These are phyloP conservation scores for Toxoplasma gondii DNA, from an alignment of 169 alveolate species.

Conservation along the genomic window DNA sequence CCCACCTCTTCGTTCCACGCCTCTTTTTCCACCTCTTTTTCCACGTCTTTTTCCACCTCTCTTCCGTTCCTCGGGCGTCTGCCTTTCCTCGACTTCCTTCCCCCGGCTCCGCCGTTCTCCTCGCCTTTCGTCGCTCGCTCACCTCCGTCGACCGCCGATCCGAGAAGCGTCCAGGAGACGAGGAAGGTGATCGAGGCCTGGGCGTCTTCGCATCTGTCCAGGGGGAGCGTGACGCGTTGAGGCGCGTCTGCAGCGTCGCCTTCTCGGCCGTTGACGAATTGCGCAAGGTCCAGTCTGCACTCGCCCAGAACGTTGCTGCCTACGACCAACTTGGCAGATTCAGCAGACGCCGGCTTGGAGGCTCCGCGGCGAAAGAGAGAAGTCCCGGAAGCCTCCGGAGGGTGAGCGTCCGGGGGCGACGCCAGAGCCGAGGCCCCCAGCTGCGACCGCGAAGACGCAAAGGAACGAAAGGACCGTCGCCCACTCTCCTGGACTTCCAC, in stretches of 20 bases:
- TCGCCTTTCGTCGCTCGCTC: no score
- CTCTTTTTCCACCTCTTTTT: background rate
- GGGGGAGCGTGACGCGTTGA: background rate
- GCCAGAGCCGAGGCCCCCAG: background rate
- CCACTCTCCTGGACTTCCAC: slow-evolving; percentile 30
- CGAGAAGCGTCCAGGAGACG: background rate
- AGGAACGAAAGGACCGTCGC: background rate
- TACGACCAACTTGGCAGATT: background rate
- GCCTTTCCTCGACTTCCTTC: background rate
- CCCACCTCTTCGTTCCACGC: background rate
- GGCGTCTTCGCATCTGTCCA: background rate
- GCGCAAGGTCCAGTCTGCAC: background rate
- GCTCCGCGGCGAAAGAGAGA: background rate
- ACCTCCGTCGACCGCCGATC: background rate
- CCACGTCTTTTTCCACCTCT: background rate
- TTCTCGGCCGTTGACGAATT: background rate
- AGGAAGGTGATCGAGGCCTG: background rate
- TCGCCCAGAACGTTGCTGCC: background rate
- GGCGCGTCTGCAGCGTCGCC: background rate
- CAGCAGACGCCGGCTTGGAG: background rate
- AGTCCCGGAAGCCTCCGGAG: background rate
- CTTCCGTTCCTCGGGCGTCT: background rate
- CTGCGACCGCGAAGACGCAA: background rate
- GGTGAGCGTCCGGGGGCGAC: background rate
- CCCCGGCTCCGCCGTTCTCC: background rate